phyloP scores from a whole-genome alignment of 371 early-diverging fungal genomes.

The Smittium mucronatum region DNA sequence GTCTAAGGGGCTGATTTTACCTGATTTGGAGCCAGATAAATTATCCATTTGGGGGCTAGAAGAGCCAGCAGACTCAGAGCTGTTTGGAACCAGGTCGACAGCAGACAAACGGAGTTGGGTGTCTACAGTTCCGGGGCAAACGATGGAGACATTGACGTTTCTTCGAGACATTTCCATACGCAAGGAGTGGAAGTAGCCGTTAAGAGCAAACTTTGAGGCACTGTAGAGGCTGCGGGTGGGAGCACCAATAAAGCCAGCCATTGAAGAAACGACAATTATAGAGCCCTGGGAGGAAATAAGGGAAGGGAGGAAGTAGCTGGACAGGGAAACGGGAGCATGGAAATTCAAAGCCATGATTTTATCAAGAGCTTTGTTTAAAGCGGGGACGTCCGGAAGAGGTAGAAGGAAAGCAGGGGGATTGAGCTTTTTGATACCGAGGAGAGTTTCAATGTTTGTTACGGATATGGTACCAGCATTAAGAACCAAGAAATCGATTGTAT shows the following conservation, averaged over 20 bases:
- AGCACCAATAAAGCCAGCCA: constrained; percentile 64
- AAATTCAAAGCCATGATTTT: constrained; percentile 50
- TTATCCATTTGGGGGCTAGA: neutral
- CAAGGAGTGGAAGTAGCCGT: constrained; percentile 72
- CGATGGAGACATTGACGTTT: constrained; percentile 43
- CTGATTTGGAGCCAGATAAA: constrained; percentile 43
- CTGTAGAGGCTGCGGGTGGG: constrained; percentile 74
- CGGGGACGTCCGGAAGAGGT: neutral
- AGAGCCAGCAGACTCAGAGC: neutral
- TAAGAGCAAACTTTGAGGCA: constrained; percentile 68
- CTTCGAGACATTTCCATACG: constrained; percentile 56
- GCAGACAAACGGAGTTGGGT: constrained; percentile 59
- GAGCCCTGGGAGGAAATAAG: constrained; percentile 41
- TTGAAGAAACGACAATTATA: constrained; percentile 62
- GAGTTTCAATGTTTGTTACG: constrained; percentile 13
- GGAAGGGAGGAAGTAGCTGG: constrained; percentile 44
- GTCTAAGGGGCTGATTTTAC: constrained; percentile 41
- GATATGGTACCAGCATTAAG: constrained; percentile 29
- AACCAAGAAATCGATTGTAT: constrained; percentile 24
- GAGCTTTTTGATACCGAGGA: neutral
- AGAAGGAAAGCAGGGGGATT: neutral
- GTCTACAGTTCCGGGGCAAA: constrained; percentile 64
- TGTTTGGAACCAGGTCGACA: constrained; percentile 34
- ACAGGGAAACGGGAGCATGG: constrained; percentile 43
- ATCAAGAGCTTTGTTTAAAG: constrained; percentile 19